phyloP scores from a whole-genome alignment of 2,329 filamentous ascomycete genomes.

The Pseudogymnoascus sp. region DNA sequence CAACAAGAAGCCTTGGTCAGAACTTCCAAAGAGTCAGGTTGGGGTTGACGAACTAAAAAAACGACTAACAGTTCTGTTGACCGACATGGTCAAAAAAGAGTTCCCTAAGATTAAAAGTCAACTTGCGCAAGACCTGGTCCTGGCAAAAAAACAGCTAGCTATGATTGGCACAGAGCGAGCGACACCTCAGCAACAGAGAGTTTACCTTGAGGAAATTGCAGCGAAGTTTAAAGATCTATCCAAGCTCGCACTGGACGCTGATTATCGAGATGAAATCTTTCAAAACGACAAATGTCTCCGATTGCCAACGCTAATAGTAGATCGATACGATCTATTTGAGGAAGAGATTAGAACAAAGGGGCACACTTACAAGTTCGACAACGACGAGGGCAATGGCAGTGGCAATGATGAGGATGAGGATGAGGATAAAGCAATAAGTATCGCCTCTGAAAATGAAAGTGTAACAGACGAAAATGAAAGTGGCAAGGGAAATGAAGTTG shows the following conservation, averaged over 20 bases:
- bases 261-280: conserved; percentile 13
- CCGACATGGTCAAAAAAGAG: conserved; percentile 13
- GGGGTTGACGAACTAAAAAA: conserved; percentile 12
- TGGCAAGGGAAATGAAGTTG: neutral
- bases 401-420: neutral
- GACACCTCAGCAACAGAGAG: conserved; percentile 10
- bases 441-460: neutral
- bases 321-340: conserved; percentile 11
- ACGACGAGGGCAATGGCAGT: neutral
- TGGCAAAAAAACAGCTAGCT: conserved; percentile 1
- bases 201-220: conserved; percentile 11
- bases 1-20: conserved; percentile 9
- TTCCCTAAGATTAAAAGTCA: conserved; percentile 15
- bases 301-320: conserved; percentile 12
- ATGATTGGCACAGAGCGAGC: conserved; percentile 10
- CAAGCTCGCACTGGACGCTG: conserved; percentile 11
- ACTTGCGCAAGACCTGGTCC: conserved; percentile 9
- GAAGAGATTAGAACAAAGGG: conserved; percentile 11
- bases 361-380: conserved; percentile 10
- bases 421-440: neutral
- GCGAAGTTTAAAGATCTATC: conserved; percentile 13
- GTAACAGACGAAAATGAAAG: neutral
- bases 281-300: conserved; percentile 1
- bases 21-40: conserved; percentile 10
- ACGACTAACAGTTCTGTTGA: conserved; percentile 12